Evolutionary conservation across 108 stramenopile genomes (phyloP).

Genomic region (Cyclotella sp.): DNA sequence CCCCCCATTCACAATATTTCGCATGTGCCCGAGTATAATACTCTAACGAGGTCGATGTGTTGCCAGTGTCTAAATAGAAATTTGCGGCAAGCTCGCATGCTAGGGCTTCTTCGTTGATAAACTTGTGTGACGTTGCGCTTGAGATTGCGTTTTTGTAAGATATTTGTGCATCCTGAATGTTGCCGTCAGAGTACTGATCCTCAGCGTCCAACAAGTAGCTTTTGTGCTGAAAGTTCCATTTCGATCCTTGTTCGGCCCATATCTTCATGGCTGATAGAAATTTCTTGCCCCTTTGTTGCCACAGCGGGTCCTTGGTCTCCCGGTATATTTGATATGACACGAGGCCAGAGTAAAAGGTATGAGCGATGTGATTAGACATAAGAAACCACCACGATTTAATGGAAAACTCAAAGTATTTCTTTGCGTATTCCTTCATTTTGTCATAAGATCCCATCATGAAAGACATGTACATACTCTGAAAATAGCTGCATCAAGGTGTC

Average conservation of each 20-base stretch:
- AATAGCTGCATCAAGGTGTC: neutral
- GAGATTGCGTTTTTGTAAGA: neutral
- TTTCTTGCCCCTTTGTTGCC: neutral
- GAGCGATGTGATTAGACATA: neutral
- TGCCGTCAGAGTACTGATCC: neutral
- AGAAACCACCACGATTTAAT: neutral
- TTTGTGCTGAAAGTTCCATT: slow-evolving; percentile 3
- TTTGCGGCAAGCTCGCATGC: neutral
- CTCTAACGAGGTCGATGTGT: neutral
- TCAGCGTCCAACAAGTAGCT: neutral
- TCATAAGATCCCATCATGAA: neutral
- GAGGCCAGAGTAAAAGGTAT: neutral
- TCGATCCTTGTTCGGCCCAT: neutral
- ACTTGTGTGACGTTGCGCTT: neutral
- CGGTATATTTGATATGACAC: neutral
- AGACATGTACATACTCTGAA: neutral
- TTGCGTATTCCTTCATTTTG: neutral
- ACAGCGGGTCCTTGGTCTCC: neutral
- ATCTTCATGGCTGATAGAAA: neutral
- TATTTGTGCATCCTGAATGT: slow-evolving; percentile 2
- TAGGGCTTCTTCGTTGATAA: slow-evolving; percentile 11
- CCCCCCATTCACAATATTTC: slow-evolving; percentile 11
- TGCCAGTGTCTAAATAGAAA: neutral
- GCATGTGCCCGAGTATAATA: neutral
- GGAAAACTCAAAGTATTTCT: slow-evolving; percentile 1